Conservation (phyloP, 306 rosid genomes). For the Morella rubra region DNA sequence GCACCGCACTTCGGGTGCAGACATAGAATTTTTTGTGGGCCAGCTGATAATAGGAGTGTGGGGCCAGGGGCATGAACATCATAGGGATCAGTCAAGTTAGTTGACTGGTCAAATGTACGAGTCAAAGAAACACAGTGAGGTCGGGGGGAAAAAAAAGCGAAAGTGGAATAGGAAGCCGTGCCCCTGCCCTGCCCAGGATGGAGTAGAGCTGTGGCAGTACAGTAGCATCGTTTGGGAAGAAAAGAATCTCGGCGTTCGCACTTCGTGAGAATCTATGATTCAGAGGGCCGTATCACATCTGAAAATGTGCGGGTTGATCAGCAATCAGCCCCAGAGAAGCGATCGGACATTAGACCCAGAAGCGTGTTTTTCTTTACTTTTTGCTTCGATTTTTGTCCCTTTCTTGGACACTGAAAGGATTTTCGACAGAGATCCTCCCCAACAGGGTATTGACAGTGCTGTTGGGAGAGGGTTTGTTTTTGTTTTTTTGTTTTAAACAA, state of each 20-base stretch:
- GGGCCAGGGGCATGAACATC: conserved; percentile 49
- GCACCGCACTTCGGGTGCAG: conserved; percentile 14
- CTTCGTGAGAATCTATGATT: conserved; percentile 36
- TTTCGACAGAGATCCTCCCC: background rate
- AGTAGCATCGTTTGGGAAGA: conserved; percentile 44
- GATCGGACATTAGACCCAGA: background rate
- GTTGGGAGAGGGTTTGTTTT: too few relatives aligned
- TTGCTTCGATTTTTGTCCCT: background rate
- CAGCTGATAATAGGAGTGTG: conserved; percentile 33
- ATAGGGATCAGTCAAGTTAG: conserved; percentile 47
- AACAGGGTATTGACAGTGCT: too few relatives aligned
- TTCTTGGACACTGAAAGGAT: background rate
- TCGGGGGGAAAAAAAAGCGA: conserved; percentile 13
- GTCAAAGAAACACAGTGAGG: conserved; percentile 29
- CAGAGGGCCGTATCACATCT: conserved; percentile 30
- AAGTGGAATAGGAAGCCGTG: conserved; percentile 47
- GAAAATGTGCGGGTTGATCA: conserved; percentile 26
- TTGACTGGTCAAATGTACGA: conserved; percentile 63
- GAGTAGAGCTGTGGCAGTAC: background rate
- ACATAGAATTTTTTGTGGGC: conserved; percentile 34
- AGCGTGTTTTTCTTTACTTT: background rate
- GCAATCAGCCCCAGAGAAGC: background rate
- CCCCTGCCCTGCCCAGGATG: conserved; percentile 22
- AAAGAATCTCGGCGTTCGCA: conserved; percentile 54
- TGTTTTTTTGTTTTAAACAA: too few relatives aligned